Base-by-base conservation (phyloP, 805 yeast genomes). In the Debaryomyces tyrocola region DNA sequence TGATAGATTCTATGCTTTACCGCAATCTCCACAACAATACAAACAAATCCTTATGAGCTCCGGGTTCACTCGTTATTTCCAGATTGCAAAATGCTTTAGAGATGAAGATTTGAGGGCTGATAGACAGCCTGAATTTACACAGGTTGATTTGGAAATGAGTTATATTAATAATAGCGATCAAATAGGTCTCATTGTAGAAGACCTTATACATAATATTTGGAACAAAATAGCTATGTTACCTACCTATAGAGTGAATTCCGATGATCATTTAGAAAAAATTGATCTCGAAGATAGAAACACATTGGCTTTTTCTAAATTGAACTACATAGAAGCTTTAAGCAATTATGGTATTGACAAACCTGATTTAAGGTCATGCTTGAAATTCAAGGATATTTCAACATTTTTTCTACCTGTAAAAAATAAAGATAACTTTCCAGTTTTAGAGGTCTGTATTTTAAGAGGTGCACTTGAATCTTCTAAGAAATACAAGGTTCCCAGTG, bases 1-100 rank as follows among this genome's bases (percentile, higher is more conserved):
- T 1, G 67, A 73, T 21, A 59, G 66, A 15, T 86, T 87, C 64
- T 94, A 92, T 63, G 97, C 99, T 0, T 73, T 94, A 24, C 97
- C 98, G 0, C 99, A 94, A 64, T 89, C 97, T 12, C 99, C 99
- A 0, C 99, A 94, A 62, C 99, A 94, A 62, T 94, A 92, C 62
- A 94, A 94, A 61, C 99, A 94, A 66, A 72, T 94, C 35, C 70
- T 94, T 29, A 94, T 94, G 90, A 96, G 97, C 1, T 85, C 96
- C 35, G 99, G 99, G 1, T 81, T 94, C 34, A 77, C 85, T 43
- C 76, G 81, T 41, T 94, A 94, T 65, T 94, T 81, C 65, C 99
- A 94, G 67, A 73, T 94, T 34, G 98, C 99, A 3, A 84, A 81
- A 58, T 94, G 99, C 63, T 94, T 94, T 63, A 77, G 99, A 53